Evolutionary conservation across 495 filamentous ascomycete genomes (phyloP).

Genomic region (Collariella sp.): DNA sequence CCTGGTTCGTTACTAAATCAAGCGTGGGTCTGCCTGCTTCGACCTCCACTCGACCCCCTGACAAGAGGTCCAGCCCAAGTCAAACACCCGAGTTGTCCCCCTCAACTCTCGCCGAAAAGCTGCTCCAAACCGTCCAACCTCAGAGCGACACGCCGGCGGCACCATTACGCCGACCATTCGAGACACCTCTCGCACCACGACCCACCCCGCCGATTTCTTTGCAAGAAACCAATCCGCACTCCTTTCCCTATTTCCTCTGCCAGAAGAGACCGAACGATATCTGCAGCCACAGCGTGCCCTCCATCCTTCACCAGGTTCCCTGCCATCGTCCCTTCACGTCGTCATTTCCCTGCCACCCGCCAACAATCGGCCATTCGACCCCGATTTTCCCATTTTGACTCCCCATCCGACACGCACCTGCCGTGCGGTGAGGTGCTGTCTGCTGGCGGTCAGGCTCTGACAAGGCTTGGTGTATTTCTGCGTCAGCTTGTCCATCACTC

Average conservation of each 20-base stretch:
- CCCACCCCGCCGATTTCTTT: constrained; percentile 1
- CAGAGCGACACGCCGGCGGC: constrained; percentile 18
- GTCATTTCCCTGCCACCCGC: constrained; percentile 13
- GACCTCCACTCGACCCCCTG: constrained; percentile 1
- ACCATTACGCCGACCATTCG: not conserved
- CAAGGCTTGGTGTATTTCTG: not conserved
- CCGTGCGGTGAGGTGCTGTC: not conserved
- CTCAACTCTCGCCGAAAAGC: constrained; percentile 10
- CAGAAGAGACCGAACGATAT: not conserved
- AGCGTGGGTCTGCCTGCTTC: not conserved
- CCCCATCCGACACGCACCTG: not conserved
- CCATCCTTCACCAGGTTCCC: not conserved
- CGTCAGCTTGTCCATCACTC: not conserved
- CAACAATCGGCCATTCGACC: not conserved
- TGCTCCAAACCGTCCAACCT: constrained; percentile 22
- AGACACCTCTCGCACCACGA: not conserved
- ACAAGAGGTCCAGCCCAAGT: constrained; percentile 10
- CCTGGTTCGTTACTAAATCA: no score
- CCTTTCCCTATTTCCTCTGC: not conserved
- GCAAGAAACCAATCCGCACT: not conserved
- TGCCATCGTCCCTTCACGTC: not conserved
- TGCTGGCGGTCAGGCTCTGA: not conserved
- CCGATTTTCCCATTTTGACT: not conserved
- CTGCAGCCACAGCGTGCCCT: not conserved
- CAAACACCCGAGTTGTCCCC: constrained; percentile 9